These are phyloP conservation scores for Calonectria ilicicola DNA, from an alignment of 2,329 filamentous ascomycete species.

Conservation along the genomic window DNA sequence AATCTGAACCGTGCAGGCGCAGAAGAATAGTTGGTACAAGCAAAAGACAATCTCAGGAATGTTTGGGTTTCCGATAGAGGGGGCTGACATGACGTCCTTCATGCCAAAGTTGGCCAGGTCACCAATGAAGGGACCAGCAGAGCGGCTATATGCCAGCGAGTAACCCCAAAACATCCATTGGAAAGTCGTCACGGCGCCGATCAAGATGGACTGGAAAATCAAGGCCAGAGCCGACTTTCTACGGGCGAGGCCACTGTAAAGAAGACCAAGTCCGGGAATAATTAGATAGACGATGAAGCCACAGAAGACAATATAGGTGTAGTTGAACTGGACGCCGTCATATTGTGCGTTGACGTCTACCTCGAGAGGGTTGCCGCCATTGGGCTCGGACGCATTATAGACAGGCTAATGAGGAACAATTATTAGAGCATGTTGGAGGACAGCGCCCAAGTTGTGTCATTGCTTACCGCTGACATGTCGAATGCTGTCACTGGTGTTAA, in stretches of 20 bases:
- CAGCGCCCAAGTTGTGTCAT: not conserved
- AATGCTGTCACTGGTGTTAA: not conserved
- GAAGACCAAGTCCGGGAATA: conserved; percentile 43
- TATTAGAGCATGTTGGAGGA: not conserved
- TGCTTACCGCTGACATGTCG: conserved; percentile 20
- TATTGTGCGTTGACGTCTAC: conserved; percentile 28
- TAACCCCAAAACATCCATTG: conserved; percentile 62
- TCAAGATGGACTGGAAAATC: conserved; percentile 60
- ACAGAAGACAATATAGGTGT: conserved; percentile 29
- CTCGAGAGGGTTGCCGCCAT: conserved; percentile 26
- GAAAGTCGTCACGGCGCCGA: conserved; percentile 55
- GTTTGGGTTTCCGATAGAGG: conserved; percentile 47
- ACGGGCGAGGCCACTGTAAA: conserved; percentile 53
- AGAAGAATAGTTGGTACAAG: conserved; percentile 38
- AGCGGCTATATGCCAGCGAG: conserved; percentile 52
- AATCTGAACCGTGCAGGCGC: conserved; percentile 49
- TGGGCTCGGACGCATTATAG: conserved; percentile 26
- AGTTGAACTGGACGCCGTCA: conserved; percentile 25
- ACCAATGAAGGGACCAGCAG: conserved; percentile 48
- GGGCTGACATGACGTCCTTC: conserved; percentile 48
- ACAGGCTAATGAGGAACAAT: conserved; percentile 5
- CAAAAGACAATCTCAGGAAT: conserved; percentile 51
- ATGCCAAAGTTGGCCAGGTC: conserved; percentile 49
- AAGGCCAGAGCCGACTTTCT: conserved; percentile 54
- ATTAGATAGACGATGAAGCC: conserved; percentile 31